Base-by-base conservation (phyloP, 2,329 filamentous ascomycete genomes). In the Calonectria pauciramosa region DNA sequence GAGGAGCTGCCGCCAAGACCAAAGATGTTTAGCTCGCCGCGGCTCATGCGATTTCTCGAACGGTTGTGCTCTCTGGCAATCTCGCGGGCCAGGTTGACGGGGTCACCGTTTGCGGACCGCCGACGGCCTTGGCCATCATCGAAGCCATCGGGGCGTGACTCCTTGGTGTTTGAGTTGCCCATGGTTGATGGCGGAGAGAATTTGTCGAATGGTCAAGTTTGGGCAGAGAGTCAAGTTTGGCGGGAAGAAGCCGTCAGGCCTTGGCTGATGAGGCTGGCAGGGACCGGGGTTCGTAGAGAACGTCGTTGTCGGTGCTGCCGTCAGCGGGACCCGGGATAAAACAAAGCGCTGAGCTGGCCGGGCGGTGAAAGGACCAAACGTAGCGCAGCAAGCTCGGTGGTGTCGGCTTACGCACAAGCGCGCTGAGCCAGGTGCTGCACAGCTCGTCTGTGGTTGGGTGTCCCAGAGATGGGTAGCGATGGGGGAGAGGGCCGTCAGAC, bases 21-120 rank as follows among this genome's bases (percentile, higher is more conserved):
- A 34, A 91, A 83, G 14, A 90, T 82, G 32, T 85, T 84, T 20
- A 91, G 80, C 49, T 91, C 89, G 11, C 85, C 84, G 26, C 90
- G 85, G 76, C 85, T 87, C 63, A 82, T 75, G 64, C 83, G 83
- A 30, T 78, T 78, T 41, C 79, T 77, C 38, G 79, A 76, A 69
- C 81, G 79, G 36, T 74, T 38, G 38, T 74, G 77, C 18, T 80
- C 76, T 71, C 75, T 74, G 36, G 75, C 51, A 60, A 78, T 71
- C 36, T 81, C 81, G 63, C 79, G 77, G 26, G 78, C 76, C 23
- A 80, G 77, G 47, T 59, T 30, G 16, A 65, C 44, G 11, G 78
- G 72, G 47, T 82, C 79, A 30, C 76, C 77, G n/a, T 77, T 75
- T 4, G 74, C 70, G 26, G 76, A 72, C 47, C 80, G 76, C 49